phyloP scores from a whole-genome alignment of 2,329 filamentous ascomycete genomes.

The Diaporthe aspalathi region DNA sequence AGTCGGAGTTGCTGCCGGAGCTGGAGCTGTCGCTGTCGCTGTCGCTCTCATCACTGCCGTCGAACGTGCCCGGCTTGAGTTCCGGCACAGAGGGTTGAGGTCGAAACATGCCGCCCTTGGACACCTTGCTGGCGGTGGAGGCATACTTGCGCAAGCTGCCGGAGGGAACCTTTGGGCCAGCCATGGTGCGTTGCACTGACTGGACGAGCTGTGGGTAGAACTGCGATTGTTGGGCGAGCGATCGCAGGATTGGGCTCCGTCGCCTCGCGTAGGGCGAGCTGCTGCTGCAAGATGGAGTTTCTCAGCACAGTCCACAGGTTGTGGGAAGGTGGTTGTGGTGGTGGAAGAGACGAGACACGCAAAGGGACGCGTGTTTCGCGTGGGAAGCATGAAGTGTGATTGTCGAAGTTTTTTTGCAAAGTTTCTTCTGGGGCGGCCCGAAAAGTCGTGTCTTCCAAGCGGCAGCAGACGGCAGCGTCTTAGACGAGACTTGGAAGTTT shows the following conservation, averaged over 20 bases:
- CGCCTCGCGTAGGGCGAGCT: conserved; percentile 1
- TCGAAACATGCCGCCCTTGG: background rate
- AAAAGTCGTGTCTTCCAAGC: conserved; percentile 38
- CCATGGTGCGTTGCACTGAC: conserved; percentile 23
- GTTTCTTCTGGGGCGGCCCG: conserved; percentile 34
- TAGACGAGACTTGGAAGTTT: conserved; percentile 30
- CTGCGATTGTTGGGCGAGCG: background rate
- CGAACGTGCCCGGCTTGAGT: conserved; percentile 51
- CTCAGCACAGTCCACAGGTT: background rate
- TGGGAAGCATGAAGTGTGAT: conserved; percentile 13
- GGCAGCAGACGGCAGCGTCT: conserved; percentile 33
- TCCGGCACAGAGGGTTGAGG: conserved; percentile 43
- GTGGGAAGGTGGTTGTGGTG: background rate
- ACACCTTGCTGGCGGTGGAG: conserved; percentile 36
- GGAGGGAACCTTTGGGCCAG: conserved; percentile 32
- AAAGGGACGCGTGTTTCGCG: background rate
- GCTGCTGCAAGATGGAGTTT: background rate
- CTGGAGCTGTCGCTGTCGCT: conserved; percentile 45
- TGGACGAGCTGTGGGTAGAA: conserved; percentile 10
- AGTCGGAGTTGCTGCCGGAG: conserved; percentile 47
- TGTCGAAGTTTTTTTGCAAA: conserved; percentile 37
- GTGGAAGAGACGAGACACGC: background rate
- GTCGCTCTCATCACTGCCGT: conserved; percentile 38
- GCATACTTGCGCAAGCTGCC: conserved; percentile 38
- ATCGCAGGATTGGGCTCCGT: background rate